These are phyloP conservation scores for Kwoniella botswanensis DNA, from an alignment of 768 basidiomycete genomes.

Conservation along the genomic window DNA sequence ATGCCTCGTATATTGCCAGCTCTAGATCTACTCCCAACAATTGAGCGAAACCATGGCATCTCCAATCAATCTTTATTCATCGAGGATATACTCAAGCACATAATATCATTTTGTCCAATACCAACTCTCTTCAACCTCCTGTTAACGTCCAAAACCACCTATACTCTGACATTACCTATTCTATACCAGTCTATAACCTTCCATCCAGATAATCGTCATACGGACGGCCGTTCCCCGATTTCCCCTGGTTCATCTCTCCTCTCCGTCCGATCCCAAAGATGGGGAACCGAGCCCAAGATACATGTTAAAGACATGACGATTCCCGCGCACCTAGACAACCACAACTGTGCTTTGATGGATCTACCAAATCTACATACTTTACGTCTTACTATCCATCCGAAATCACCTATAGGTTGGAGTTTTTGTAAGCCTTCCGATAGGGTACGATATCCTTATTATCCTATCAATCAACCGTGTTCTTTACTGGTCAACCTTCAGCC, in stretches of 20 bases:
- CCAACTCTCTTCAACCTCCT: background rate
- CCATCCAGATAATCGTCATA: background rate
- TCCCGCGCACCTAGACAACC: background rate
- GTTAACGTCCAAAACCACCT: background rate
- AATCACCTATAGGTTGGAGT: slow-evolving; percentile 5
- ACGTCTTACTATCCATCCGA: background rate
- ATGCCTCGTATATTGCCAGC: too few species aligned
- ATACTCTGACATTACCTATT: background rate
- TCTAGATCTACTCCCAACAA: too few species aligned
- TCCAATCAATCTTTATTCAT: background rate
- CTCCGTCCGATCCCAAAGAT: too few species aligned
- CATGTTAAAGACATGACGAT: background rate
- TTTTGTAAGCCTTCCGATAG: slow-evolving; percentile 5
- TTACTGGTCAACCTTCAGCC: background rate
- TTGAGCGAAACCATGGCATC: background rate
- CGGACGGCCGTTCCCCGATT: too few species aligned
- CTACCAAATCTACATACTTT: slow-evolving; percentile 7
- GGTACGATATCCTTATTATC: slow-evolving; percentile 2
- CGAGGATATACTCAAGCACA: background rate
- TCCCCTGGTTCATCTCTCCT: too few species aligned
- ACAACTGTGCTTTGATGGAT: background rate
- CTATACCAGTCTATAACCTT: background rate
- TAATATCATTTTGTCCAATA: background rate
- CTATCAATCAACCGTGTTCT: background rate
- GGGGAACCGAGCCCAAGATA: background rate